phyloP scores from a whole-genome alignment of 2,329 filamentous ascomycete genomes.

The Scytalidium lignicola region DNA sequence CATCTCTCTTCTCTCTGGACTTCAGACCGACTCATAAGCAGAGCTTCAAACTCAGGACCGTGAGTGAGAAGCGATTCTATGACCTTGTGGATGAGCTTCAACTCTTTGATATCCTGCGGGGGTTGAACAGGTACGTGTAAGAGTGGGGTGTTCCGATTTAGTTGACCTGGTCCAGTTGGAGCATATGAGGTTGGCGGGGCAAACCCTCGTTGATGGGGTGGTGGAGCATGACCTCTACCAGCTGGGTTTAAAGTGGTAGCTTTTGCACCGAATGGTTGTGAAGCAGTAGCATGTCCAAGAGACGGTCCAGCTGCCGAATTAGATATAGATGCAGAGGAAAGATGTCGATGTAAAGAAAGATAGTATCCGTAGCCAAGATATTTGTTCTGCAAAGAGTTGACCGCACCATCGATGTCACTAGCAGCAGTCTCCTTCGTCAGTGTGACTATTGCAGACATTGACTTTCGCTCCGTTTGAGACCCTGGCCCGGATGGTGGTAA shows the following conservation, averaged over 20 bases:
- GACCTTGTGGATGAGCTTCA: slow-evolving; percentile 83
- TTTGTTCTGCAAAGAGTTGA: slow-evolving; percentile 72
- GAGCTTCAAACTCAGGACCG: slow-evolving; percentile 82
- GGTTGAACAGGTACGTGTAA: slow-evolving; percentile 68
- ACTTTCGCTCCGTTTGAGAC: slow-evolving; percentile 58
- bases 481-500: slow-evolving; percentile 48
- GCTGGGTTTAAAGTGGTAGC: slow-evolving; percentile 41
- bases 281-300: slow-evolving; percentile 32
- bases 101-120: slow-evolving; percentile 70
- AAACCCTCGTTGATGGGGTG: slow-evolving; percentile 56
- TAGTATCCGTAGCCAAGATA: slow-evolving; percentile 85
- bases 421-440: slow-evolving; percentile 75
- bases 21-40: slow-evolving; percentile 80
- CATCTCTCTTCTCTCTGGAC: slow-evolving; percentile 86
- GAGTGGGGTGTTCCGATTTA: slow-evolving; percentile 38
- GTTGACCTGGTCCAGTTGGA: slow-evolving; percentile 23
- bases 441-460: slow-evolving; percentile 73
- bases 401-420: slow-evolving; percentile 75
- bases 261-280: slow-evolving; percentile 75
- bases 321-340: slow-evolving; percentile 69
- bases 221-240: slow-evolving; percentile 42
- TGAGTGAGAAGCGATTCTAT: slow-evolving; percentile 75
- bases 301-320: slow-evolving; percentile 40
- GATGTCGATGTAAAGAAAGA: slow-evolving; percentile 72
- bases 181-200: slow-evolving; percentile 72